These are phyloP conservation scores for Pilatotrama ljubarskyi DNA, from an alignment of 768 basidiomycete species.

Conservation along the genomic window DNA sequence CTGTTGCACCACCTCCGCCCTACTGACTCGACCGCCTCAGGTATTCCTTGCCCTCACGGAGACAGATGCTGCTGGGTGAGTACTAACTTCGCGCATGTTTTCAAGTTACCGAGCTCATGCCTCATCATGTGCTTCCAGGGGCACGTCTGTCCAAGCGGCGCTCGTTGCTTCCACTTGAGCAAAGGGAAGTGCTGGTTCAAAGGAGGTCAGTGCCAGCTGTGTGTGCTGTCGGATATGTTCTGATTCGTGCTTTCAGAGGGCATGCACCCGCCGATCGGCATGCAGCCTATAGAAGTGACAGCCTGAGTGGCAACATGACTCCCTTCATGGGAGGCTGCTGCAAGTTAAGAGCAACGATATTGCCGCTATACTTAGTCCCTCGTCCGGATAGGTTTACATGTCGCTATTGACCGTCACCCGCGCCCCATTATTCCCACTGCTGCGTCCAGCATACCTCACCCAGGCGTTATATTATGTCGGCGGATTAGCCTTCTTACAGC, in stretches of 20 bases:
- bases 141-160: constrained; percentile 76
- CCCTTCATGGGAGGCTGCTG: not conserved
- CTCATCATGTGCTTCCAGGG: constrained; percentile 37
- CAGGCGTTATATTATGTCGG: too few species aligned
- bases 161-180: constrained; percentile 55
- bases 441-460: too few species aligned
- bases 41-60: constrained; percentile 73
- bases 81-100: too few species aligned
- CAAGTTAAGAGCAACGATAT: too few species aligned
- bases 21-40: constrained; percentile 36
- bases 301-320: not conserved
- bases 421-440: too few species aligned
- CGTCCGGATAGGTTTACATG: too few species aligned
- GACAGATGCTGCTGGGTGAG: constrained; percentile 69
- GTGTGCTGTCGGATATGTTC: not conserved
- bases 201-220: constrained; percentile 46
- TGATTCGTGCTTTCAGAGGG: constrained; percentile 33
- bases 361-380: too few species aligned
- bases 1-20: not conserved
- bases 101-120: not conserved
- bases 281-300: not conserved
- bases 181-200: constrained; percentile 91
- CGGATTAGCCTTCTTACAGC: too few species aligned
- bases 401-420: too few species aligned
- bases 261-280: constrained; percentile 36